Evolutionary conservation across 2,329 filamentous ascomycete genomes (phyloP), one percentile per base, ranked within the genome.

Genomic region (Chaetothyriales sp.): DNA sequence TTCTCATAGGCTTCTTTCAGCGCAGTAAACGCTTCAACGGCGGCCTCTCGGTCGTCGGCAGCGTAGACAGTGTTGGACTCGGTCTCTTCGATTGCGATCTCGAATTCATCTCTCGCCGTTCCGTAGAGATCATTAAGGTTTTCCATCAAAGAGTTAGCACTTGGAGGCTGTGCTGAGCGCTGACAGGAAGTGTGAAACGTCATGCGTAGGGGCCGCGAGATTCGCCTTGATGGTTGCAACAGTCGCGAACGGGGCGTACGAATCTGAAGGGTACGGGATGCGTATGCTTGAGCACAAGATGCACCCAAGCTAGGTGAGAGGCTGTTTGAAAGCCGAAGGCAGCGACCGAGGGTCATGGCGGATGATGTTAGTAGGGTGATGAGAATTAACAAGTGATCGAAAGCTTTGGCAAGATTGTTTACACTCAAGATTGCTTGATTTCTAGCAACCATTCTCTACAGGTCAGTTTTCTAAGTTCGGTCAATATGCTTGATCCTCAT

Each of bases 51-150:
- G 55, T 79, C 76, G 22, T 75, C 75, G 18, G 71, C 67, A 1
- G 77, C 77, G 62, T 79, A 79, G 29, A 77, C 71, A 9, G 74
- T 75, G 52, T 73, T 72, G 64, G 75, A 77, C 61, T 64, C 69
- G 63, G 71, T 67, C 62, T 72, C 54, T 67, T 68, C 60, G 66
- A 70, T 54, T 63, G 72, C 67, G 65, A 71, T 56, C 66, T 67
- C 55, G 67, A 73, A 50, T 51, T 62, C 60, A 49, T 62, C 60
- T 46, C 53, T 58, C 5, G 60, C 60, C 1, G 59, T 62, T n/a
- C 56, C 49, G 53, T 62, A 62, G n/a, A 62, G 55, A 20, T 62
- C 60, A n/a, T 52, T 58, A 19, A 62, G 49, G 40, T 59, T 48
- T 45, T 61, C 59, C 55, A 62, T 60, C n/a, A 60, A 29, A 4